Evolutionary conservation across 2,329 filamentous ascomycete genomes (phyloP), one percentile per base, ranked within the genome.

Genomic region (Botryotinia narcissicola): DNA sequence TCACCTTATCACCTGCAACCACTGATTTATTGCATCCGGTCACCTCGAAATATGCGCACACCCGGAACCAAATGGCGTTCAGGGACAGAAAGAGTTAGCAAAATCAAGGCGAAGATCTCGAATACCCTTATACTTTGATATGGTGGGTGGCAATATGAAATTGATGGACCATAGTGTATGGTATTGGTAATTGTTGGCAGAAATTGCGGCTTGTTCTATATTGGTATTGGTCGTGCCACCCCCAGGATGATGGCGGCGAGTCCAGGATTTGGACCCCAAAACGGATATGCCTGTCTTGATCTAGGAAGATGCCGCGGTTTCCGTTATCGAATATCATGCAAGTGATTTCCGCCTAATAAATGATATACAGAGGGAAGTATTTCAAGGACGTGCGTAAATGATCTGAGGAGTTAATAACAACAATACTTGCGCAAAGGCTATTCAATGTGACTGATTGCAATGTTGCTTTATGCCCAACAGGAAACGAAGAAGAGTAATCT

Each of bases 1-100:
- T 80, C 79, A 80, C 78, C 75, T 75, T 78, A 79, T 77, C 78
- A 78, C 79, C 79, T 79, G 78, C 70, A 72, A 72, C 70, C 70
- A 63, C 60, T 72, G 73, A 61, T 74, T 76, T 79, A 78, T 79
- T 80, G 77, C 74, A 76, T 77, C 74, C 62, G 74, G 74, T 74
- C 68, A 66, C 75, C 73, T 75, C 72, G 71, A 74, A 59, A 75
- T 57, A 71, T 75, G 59, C 54, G 72, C 74, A 73, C 62, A 67
- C 54, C 62, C 70, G 69, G 66, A 22, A 60, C 62, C 37, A 46
- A 59, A 64, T 75, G 40, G 59, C 37, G 73, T 73, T 71, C 69
- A 74, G 51, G 70, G 72, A 66, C 32, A 40, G 51, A 73, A 73
- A 63, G 69, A 71, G 73, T 75, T 75, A 78, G 74, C 12, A 40